A percentile compares a stretch with the other conserved stretches of the same genome.
phyloP scores from a whole-genome alignment of 2,329 filamentous ascomycete species.

The Alternaria incomplexa region DNA sequence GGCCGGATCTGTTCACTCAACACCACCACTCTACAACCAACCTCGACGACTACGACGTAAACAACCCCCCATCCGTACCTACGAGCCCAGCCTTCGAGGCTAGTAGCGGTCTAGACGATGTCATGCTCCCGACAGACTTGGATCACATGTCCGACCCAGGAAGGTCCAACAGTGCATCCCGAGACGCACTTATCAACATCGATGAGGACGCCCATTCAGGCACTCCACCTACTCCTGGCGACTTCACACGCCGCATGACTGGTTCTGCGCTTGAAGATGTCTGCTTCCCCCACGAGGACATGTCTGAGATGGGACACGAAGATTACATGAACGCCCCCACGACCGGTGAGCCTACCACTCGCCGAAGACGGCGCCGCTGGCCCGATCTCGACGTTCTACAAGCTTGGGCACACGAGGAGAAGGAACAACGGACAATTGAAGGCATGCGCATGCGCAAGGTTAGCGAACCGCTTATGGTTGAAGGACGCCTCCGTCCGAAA shows the following conservation, averaged over 20 bases:
- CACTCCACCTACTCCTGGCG: conserved; percentile 32
- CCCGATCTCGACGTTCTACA: conserved; percentile 84
- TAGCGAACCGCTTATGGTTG: conserved; percentile 90
- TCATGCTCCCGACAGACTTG: conserved; percentile 73
- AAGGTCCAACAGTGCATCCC: conserved; percentile 29
- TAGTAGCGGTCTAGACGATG: conserved; percentile 62
- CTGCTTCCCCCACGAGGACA: conserved; percentile 81
- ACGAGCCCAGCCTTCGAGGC: conserved; percentile 62
- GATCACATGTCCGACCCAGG: conserved; percentile 29
- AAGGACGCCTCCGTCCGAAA: conserved; percentile 82
- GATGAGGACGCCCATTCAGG: conserved; percentile 61
- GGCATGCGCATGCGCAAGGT: conserved; percentile 88
- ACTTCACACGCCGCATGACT: conserved; percentile 46
- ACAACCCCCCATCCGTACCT: conserved; percentile 69
- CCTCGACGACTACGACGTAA: conserved; percentile 63
- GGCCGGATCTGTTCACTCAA: conserved; percentile 31
- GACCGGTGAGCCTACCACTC: conserved; percentile 50
- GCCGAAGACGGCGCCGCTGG: conserved; percentile 69
- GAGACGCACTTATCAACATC: conserved; percentile 59
- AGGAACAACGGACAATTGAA: conserved; percentile 79
- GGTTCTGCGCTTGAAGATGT: conserved; percentile 82
- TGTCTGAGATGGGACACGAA: conserved; percentile 83
- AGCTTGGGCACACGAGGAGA: conserved; percentile 89
- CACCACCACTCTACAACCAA: conserved; percentile 41
- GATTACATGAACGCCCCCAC: conserved; percentile 64